Evolutionary conservation across 805 yeast genomes (phyloP), one percentile per base, ranked within the genome.

Genomic region (Cyberlindnera xylosilytica): DNA sequence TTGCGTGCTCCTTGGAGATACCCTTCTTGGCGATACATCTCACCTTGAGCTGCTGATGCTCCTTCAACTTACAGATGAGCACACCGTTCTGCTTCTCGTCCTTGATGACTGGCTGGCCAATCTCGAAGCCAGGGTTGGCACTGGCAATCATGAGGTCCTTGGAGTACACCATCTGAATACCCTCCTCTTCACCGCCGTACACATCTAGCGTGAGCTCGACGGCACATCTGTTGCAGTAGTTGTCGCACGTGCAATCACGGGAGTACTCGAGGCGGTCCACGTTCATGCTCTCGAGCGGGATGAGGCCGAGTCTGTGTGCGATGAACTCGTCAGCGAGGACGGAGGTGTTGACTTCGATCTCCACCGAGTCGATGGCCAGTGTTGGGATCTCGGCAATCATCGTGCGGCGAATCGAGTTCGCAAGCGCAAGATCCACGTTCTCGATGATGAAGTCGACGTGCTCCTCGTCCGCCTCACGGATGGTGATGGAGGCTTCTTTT

Each of bases 371-470:
- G 45, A 93, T 89, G 40, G 99, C 97, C 51, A 93, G 69, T 1
- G 99, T 93, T 26, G 99, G 99, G 44, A 93, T 93, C 65, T 93
- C 99, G 2, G 97, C 90, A 47, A 93, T 72, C 87, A 93, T 90
- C 31, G 85, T 80, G 62, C 99, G 75, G 54, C 99, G 77, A 29
- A 93, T 54, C 13, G 98, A 86, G 72, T 93, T 93, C 16, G 98
- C 98, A 58, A 91, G 69, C 0, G 97, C 78, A 46, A 93, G 65
- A 61, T 91, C 97, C 26, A 89, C 90, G 58, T 89, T 88, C 34
- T 87, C 77, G 43, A 93, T 66, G 29, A 91, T 87, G 58, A 93
- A 85, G 64, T 93, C 96, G 49, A 93, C 97, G 58, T 80, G 85
- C 59, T 91, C 97, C 51, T 74, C 73, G 36, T 84, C 89, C 16